Percentiles rank a stretch among this genome's conserved stretches.
Conservation (phyloP, 441 rosid genomes). For the Geranium incanum region DNA sequence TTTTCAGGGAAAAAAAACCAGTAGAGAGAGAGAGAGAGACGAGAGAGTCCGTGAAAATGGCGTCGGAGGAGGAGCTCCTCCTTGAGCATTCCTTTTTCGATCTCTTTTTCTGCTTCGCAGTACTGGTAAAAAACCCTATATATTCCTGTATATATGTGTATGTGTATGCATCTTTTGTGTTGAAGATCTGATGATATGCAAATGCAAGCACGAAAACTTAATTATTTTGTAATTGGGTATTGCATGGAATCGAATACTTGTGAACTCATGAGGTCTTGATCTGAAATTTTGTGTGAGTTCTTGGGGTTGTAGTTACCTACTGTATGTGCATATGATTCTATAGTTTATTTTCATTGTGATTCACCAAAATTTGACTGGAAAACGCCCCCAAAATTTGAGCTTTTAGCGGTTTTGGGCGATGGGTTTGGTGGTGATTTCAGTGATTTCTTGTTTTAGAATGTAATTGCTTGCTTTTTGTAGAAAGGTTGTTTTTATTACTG, state of each 20-base stretch:
- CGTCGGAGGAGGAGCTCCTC: slow-evolving; percentile 9
- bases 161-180: not conserved
- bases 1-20: not conserved
- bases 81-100: not conserved
- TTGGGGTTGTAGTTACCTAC: not conserved
- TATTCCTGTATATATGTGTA: not conserved
- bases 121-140: slow-evolving; percentile 6
- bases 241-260: not conserved
- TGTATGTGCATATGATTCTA: not conserved
- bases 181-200: slow-evolving; percentile 4
- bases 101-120: not conserved
- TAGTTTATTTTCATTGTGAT: not conserved
- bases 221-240: not conserved
- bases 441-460: not conserved
- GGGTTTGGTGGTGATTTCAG: not conserved
- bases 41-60: slow-evolving; percentile 12
- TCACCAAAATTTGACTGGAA: not conserved
- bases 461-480: not conserved
- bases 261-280: not conserved
- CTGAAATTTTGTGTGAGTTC: not conserved
- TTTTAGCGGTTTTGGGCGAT: not conserved
- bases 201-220: not conserved
- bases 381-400: not conserved
- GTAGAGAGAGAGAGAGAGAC: not conserved
- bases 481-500: not conserved